These are phyloP conservation scores for Neoboletus brunneissimus DNA, from an alignment of 768 basidiomycete genomes.

Conservation along the genomic window DNA sequence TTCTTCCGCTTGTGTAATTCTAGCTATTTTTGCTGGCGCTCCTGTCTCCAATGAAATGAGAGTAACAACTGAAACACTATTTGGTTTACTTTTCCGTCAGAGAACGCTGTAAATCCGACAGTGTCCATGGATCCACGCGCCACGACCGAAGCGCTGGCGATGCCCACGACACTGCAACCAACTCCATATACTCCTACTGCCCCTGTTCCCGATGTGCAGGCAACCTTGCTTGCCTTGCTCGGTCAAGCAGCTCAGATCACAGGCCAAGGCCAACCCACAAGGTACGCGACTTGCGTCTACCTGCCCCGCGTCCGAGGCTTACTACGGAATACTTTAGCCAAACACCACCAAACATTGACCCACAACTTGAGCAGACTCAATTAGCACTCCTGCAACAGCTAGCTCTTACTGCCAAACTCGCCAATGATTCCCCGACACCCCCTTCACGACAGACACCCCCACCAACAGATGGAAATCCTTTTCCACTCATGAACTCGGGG, in stretches of 20 bases:
- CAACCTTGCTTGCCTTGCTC: conserved; percentile 65
- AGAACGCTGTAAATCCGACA: conserved; percentile 40
- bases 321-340: conserved; percentile 42
- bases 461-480: conserved; percentile 18
- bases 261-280: conserved; percentile 22
- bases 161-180: conserved; percentile 26
- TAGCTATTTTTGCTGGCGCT: conserved; percentile 48
- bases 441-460: conserved; percentile 28
- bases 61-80: conserved; percentile 60
- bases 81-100: conserved; percentile 60
- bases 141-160: conserved; percentile 31
- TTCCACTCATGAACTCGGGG: background rate
- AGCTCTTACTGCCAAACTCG: conserved; percentile 54
- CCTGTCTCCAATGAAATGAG: conserved; percentile 50
- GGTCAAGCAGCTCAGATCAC: conserved; percentile 59
- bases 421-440: conserved; percentile 29
- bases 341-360: conserved; percentile 56
- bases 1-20: conserved; percentile 62
- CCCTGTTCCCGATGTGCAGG: conserved; percentile 44
- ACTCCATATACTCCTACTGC: conserved; percentile 27
- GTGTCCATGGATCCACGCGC: conserved; percentile 39
- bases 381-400: conserved; percentile 76
- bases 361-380: conserved; percentile 51
- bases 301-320: conserved; percentile 1
- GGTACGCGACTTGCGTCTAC: conserved; percentile 36